A percentile compares a stretch with the other conserved stretches of the same genome.
Evolutionary conservation across 164 flowering plant species (phyloP).

Genomic region (Piper betle): DNA sequence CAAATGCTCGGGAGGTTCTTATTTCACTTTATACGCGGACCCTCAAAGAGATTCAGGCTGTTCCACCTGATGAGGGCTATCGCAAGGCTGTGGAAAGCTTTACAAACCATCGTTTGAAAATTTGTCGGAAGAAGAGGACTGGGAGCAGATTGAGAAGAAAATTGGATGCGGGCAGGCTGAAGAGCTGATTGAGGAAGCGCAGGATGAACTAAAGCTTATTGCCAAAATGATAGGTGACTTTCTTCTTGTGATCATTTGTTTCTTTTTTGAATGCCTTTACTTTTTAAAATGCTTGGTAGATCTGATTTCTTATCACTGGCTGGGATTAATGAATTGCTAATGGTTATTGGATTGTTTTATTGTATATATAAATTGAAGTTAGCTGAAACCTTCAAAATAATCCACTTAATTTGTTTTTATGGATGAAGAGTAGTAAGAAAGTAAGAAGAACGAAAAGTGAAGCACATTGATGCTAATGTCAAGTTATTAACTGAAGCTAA

Average conservation of each 20-base stretch:
- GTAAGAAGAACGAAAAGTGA: too few species aligned
- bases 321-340: too few species aligned
- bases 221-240: slow-evolving; percentile 59
- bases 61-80: slow-evolving; percentile 91
- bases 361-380: too few species aligned
- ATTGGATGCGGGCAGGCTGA: slow-evolving; percentile 96
- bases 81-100: slow-evolving; percentile 90
- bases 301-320: neutral
- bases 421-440: too few species aligned
- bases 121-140: slow-evolving; percentile 83
- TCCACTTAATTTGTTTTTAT: too few species aligned
- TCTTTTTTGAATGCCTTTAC: neutral
- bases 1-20: slow-evolving; percentile 80
- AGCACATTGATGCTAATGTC: too few species aligned
- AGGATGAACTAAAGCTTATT: slow-evolving; percentile 82
- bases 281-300: neutral
- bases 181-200: slow-evolving; percentile 91
- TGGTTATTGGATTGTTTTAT: too few species aligned
- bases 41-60: slow-evolving; percentile 75
- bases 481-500: too few species aligned
- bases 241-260: neutral
- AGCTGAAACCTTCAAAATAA: too few species aligned
- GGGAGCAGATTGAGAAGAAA: slow-evolving; percentile 82
- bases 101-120: slow-evolving; percentile 71
- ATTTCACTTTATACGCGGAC: slow-evolving; percentile 71